Evolutionary conservation across 2,329 filamentous ascomycete genomes (phyloP), one percentile per base, ranked within the genome.

Genomic region (Fusarium tanahbumbuense): DNA sequence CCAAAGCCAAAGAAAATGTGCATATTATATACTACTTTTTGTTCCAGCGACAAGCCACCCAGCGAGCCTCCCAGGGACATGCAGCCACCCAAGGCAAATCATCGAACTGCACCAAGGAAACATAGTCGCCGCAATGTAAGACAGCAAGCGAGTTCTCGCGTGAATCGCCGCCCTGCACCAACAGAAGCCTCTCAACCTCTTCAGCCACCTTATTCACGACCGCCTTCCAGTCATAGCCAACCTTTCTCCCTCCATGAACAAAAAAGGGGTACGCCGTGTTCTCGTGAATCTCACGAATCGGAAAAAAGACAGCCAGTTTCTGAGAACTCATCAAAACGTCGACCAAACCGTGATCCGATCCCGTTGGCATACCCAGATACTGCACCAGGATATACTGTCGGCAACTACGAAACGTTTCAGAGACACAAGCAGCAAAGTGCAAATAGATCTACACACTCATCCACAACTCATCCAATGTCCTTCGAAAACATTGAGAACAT

Each of bases 21-120:
- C 22, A 61, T 58, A 15, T 28, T 71, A 7, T 71, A 71, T 46
- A 71, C 68, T 13, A 71, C 68, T 5, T 71, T 71, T 40, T 71
- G 68, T 32, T 71, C 68, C 12, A 41, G 46, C 18, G 50, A 46
- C 20, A 30, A 56, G 20, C 54, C 50, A 11, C 68, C 68, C n/a
- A 68, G 59, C 28, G 30, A 20, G 32, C 49, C 64, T 30, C 64
- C 64, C 15, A 23, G 32, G 22, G 32, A 64, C 15, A 37, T 61
- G 25, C 15, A 55, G 20, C 59, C 64, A 22, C 46, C 41, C 18
- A 60, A 22, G 37, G 23, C 52, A 37, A 50, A 34, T 20, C 16
- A 28, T 22, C 46, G 49, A 42, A 16, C 32, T 28, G 11, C 37
- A 15, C 20, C 56, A 60, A 60, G 20, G 18, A 56, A 20, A 30